Base-by-base conservation (phyloP, 2,329 filamentous ascomycete species). In the Cadophora malorum region DNA sequence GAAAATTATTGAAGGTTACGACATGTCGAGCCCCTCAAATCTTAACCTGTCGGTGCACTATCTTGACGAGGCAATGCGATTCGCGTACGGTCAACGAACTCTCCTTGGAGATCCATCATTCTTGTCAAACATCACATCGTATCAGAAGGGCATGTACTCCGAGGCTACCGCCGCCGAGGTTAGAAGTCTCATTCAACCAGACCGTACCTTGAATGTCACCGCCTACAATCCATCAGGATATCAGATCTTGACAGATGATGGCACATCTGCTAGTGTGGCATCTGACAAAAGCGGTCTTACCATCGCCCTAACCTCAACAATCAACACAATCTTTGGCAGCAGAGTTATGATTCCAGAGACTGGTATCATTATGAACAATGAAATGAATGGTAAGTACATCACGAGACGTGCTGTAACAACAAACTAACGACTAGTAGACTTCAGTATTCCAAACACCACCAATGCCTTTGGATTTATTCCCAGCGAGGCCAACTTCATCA, bases 1-100 rank as follows among this genome's bases (percentile, higher is more conserved):
- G 75, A 96, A 96, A 67, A 91, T 90, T 28, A 80, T 95, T 52
- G 85, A 90, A 69, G 91, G 91, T 0, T 96, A 93, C 75, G 80
- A 86, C 0, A 88, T 95, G 59, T 89, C 87, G 21, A 80, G 87
- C 14, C 79, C 84, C 1, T 79, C 81, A 1, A 80, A 79, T 21
- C 72, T 86, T 33, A 89, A 91, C 71, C 75, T 90, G 68, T 73
- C 88, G 90, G 80, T 88, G 0, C 90, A 91, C 77, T 82, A 88
- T 3, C 79, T 91, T 60, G 86, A 90, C 68, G 90, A 92, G 79
- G 87, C 87, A 6, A 88, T 91, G 69, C 81, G 88, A 28, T 91
- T 91, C 76, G 89, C 82, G 1, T 91, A 91, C 73, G 89, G 88
- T 3, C 70, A 86, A 82, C 83, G 90, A 68, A 83, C 86, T 8